phyloP scores from a whole-genome alignment of 345 rosid species.

The Populus euphratica region DNA sequence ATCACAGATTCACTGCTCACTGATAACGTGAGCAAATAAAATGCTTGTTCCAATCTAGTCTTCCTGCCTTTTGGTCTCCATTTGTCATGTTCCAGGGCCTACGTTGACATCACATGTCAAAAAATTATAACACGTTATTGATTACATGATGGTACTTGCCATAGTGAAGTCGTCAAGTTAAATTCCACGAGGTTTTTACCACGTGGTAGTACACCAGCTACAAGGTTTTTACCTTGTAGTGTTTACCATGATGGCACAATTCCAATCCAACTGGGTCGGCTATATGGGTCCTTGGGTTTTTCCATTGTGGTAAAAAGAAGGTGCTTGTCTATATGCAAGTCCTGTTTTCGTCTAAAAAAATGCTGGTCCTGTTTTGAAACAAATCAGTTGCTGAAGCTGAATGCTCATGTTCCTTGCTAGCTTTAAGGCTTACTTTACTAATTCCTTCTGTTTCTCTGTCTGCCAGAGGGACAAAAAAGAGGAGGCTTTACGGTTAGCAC shows the following conservation, averaged over 20 bases:
- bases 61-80: not conserved
- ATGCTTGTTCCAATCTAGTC: not conserved
- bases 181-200: not conserved
- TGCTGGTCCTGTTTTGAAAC: not conserved
- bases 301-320: not conserved
- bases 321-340: not conserved
- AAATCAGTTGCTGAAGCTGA: not conserved
- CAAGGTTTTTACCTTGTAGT: not conserved
- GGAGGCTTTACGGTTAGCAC: slow-evolving; percentile 79
- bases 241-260: not conserved
- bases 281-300: not conserved
- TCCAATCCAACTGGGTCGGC: not conserved
- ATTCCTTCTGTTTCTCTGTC: slow-evolving; percentile 22
- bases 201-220: not conserved
- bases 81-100: not conserved
- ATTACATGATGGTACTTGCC: not conserved
- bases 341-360: not conserved
- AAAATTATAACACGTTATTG: not conserved
- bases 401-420: not conserved
- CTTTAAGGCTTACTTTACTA: not conserved
- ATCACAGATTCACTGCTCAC: not conserved
- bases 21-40: not conserved
- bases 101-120: not conserved
- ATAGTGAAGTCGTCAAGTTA: not conserved
- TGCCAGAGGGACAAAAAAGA: slow-evolving; percentile 81